A percentile compares a stretch with the other conserved stretches of the same genome.
Evolutionary conservation across 805 yeast species (phyloP).

Genomic region (Wickerhamiella occidentalis): DNA sequence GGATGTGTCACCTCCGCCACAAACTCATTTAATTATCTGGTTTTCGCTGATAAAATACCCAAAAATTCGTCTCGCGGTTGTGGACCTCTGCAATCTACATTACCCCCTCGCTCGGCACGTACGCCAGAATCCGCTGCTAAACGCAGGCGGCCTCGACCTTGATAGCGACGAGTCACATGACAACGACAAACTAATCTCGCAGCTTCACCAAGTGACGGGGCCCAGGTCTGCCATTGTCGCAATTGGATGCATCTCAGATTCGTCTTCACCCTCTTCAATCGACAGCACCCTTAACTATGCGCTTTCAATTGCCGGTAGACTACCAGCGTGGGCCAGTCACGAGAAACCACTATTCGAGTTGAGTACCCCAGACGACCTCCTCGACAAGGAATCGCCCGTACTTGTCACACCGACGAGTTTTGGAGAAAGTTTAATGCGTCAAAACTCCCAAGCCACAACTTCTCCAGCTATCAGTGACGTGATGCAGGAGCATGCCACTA

Average conservation of each 20-base stretch:
- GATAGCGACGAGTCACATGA: neutral
- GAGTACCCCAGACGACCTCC: neutral
- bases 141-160: neutral
- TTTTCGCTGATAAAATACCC: neutral
- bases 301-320: neutral
- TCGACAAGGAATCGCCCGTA: neutral
- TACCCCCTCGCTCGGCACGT: neutral
- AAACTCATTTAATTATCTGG: neutral
- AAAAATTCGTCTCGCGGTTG: neutral
- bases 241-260: neutral
- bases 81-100: neutral
- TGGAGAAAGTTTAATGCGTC: neutral
- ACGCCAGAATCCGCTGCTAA: too few relatives aligned
- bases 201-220: neutral
- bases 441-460: neutral
- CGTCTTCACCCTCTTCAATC: neutral
- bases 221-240: neutral
- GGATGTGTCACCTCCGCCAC: neutral
- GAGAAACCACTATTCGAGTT: neutral
- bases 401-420: neutral
- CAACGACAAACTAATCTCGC: neutral
- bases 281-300: neutral
- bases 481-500: conserved; percentile 1
- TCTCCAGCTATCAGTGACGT: neutral
- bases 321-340: neutral